Evolutionary conservation across 129 eudicot genomes (phyloP), one percentile per base, ranked within the genome.

Genomic region (Mikania micrantha): DNA sequence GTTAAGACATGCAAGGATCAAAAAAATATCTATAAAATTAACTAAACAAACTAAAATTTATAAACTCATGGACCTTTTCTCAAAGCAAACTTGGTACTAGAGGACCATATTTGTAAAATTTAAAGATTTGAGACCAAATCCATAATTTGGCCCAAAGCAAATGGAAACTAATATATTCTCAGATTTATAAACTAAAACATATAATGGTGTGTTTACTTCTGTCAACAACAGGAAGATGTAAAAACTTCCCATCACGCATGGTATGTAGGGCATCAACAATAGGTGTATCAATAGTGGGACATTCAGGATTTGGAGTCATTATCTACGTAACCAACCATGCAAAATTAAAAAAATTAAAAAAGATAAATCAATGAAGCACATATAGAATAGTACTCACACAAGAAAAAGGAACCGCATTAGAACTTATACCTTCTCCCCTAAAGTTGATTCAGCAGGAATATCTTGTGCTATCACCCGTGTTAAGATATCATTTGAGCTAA

Each of bases 221-320:
- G 71, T 89, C 96, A 70, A 86, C 87, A 75, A 93, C 95, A 35
- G 99, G 99, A 64, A 93, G 95, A 81, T 93, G 99, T 69, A 93
- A 80, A 76, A 93, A 93, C 74, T 88, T 93, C 16, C 96, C 96
- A 77, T 93, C 96, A 72, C 88, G 98, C 99, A 89, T 93, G 45
- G 90, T 89, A 79, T 89, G 99, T 60, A 93, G 77, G 48, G 99
- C 99, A 81, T 93, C 99, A 64, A 93, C 96, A 65, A 93, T 86
- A 35, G 99, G 96, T 58, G 99, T 89, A 79, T 89, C 96, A 59
- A 86, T 77, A 41, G 93, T 80, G 2, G 92, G 90, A 81, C 95
- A 93, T 71, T 93, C 99, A 39, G 99, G 99, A 78, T 86, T 89
- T 49, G 93, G 96, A 64, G 99, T 93, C 96, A 93, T 93, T 63